Evolutionary conservation across 139 green algal species (phyloP), one percentile per base, ranked within the genome.

Genomic region (Chlamydomonas sp.): DNA sequence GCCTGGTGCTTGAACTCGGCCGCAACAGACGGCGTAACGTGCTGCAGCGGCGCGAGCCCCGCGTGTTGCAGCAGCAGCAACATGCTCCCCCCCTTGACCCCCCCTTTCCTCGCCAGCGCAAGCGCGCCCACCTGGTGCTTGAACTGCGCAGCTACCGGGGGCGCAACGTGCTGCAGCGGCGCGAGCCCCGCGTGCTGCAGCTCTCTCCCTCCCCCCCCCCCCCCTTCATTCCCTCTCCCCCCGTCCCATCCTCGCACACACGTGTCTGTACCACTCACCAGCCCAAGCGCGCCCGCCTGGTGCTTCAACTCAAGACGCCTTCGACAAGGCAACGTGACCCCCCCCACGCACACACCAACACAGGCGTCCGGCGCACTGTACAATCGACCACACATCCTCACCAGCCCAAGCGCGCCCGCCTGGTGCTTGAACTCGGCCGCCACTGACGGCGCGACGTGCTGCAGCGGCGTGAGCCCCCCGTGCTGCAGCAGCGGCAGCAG

Each of bases 301-400:
- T 73, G 66, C 48, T 74, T 73, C 66, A 93, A 93, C 77, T 93
- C 84, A n/a, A 1, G 59, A 30, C 0, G 78, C 84, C 29, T 91
- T 84, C 22, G 74, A 79, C 3, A 83, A 79, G 37, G 88, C 71
- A 65, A 84, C 79, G 1, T 57, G 59, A n/a, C n/a, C n/a, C n/a
- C n/a, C n/a, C n/a, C n/a, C n/a, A n/a, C n/a, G n/a, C n/a, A n/a
- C n/a, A n/a, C n/a, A n/a, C n/a, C n/a, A n/a, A n/a, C n/a, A n/a
- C n/a, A n/a, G n/a, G n/a, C n/a, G n/a, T n/a, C n/a, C n/a, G n/a
- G n/a, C n/a, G n/a, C n/a, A n/a, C n/a, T n/a, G n/a, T n/a, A n/a
- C n/a, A n/a, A n/a, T n/a, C n/a, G n/a, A n/a, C n/a, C n/a, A n/a
- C n/a, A n/a, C n/a, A n/a, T n/a, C n/a, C n/a, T n/a, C 29, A 74